phyloP scores from a whole-genome alignment of 2,329 filamentous ascomycete species.

The Cladosporium colombiae region DNA sequence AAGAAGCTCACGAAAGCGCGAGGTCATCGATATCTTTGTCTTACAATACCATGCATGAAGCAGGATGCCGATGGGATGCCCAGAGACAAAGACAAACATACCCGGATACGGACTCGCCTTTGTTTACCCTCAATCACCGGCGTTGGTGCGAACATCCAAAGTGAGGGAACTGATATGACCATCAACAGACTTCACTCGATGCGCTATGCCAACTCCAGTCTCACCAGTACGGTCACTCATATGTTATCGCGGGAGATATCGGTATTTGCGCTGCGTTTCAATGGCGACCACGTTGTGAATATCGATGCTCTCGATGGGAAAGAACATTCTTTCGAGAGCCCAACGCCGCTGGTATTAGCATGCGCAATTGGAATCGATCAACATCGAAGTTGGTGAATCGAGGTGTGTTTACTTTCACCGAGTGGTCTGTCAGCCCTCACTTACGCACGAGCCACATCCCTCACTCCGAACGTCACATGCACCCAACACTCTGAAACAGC shows the following conservation, averaged over 20 bases:
- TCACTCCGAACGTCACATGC: not conserved
- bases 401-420: not conserved
- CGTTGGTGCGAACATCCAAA: not conserved
- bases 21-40: not conserved
- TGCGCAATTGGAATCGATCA: not conserved
- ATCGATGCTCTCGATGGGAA: not conserved
- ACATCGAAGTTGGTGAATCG: not conserved
- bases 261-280: not conserved
- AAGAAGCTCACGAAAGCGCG: not conserved
- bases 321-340: not conserved
- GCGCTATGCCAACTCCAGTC: not conserved
- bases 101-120: not conserved
- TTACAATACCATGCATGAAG: not conserved
- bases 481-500: not conserved
- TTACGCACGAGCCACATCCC: not conserved
- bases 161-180: not conserved
- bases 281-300: not conserved
- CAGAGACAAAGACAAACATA: slow-evolving; percentile 1
- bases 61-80: not conserved
- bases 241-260: not conserved
- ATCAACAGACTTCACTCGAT: not conserved
- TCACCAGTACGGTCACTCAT: not conserved
- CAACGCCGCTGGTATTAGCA: not conserved
- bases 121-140: not conserved
- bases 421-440: not conserved